Evolutionary conservation across 2,329 filamentous ascomycete species (phyloP).

Genomic region (Aspergillus oerlinghausenensis): DNA sequence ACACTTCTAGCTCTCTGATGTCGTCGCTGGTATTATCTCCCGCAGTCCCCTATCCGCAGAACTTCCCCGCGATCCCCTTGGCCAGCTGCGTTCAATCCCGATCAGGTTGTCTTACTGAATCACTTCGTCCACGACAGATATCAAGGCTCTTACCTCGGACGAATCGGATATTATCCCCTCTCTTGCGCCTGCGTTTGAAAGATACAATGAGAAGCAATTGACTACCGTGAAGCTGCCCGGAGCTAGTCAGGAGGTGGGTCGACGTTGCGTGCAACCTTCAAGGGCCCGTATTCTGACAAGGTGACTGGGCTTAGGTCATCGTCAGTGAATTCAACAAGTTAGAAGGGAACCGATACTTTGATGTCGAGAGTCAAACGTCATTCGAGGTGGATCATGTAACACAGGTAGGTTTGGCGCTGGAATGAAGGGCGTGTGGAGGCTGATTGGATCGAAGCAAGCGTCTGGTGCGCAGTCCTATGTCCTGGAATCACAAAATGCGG

Average conservation of each 20-base stretch:
- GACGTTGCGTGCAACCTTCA: not conserved
- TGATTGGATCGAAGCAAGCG: slow-evolving; percentile 58
- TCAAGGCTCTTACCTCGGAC: slow-evolving; percentile 76
- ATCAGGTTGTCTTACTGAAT: slow-evolving; percentile 8
- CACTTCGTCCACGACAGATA: slow-evolving; percentile 56
- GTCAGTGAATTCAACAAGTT: slow-evolving; percentile 83
- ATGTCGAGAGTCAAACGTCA: slow-evolving; percentile 79
- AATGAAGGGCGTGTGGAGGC: not conserved
- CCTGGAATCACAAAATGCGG: slow-evolving; percentile 69
- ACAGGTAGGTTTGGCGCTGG: slow-evolving; percentile 50
- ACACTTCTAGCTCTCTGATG: slow-evolving; percentile 69
- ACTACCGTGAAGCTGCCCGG: slow-evolving; percentile 84
- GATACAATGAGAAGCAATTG: slow-evolving; percentile 96
- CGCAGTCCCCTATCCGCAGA: slow-evolving; percentile 1
- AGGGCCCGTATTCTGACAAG: slow-evolving; percentile 9
- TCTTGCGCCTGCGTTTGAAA: slow-evolving; percentile 78
- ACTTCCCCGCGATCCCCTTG: slow-evolving; percentile 1
- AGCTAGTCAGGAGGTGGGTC: slow-evolving; percentile 68
- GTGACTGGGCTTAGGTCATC: slow-evolving; percentile 52
- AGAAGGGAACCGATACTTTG: slow-evolving; percentile 79
- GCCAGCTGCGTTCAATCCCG: not conserved
- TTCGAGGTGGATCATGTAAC: slow-evolving; percentile 83
- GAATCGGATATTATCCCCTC: slow-evolving; percentile 64
- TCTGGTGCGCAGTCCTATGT: slow-evolving; percentile 75
- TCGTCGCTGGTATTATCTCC: slow-evolving; percentile 66